A percentile compares a stretch with the other conserved stretches of the same genome.
Conservation (phyloP, 169 alveolate genomes). For the Eimeria zaria region DNA sequence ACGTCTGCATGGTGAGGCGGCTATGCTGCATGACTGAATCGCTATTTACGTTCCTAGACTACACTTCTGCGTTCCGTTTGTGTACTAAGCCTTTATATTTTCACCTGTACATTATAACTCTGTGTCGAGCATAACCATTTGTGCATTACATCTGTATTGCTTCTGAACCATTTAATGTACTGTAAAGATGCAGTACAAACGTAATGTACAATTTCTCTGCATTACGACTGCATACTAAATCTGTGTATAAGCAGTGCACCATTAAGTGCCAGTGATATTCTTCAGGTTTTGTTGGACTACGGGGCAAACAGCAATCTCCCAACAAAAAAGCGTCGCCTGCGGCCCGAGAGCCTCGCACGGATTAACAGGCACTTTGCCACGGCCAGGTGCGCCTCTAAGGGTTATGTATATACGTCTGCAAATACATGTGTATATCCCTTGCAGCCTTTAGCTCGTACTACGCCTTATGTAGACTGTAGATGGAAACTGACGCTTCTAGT, state of each 20-base stretch:
- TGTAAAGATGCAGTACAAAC: no score
- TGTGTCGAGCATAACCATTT: not conserved
- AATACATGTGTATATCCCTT: not conserved
- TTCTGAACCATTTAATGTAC: no score
- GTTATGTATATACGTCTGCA: not conserved
- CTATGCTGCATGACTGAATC: not conserved
- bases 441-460: not conserved
- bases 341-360: conserved; percentile 22
- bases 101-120: not conserved
- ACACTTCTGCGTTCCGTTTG: not conserved
- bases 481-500: not conserved
- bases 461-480: not conserved
- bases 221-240: not conserved
- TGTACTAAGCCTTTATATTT: not conserved
- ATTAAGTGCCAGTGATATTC: not conserved
- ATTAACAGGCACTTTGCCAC: conserved; percentile 6
- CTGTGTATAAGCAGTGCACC: not conserved
- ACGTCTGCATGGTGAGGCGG: conserved; percentile 41
- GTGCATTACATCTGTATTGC: not conserved
- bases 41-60: not conserved
- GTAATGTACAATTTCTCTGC: not conserved
- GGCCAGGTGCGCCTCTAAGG: conserved; percentile 10
- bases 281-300: conserved; percentile 46
- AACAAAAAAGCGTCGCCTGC: conserved; percentile 18
- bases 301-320: conserved; percentile 51